phyloP scores from a whole-genome alignment of 306 rosid genomes.

The Acacia crassicarpa region DNA sequence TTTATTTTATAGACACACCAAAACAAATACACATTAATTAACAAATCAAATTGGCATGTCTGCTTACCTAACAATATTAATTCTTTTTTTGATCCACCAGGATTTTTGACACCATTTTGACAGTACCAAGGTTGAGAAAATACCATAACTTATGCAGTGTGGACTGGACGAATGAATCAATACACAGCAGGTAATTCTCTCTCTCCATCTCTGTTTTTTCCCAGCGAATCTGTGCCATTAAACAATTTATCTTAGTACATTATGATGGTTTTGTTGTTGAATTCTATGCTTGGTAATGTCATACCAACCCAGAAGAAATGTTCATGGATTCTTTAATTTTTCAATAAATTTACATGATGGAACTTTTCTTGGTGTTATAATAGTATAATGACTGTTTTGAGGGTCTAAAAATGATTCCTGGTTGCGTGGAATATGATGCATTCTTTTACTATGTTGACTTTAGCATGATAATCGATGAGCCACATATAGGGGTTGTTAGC shows the following conservation, averaged over 20 bases:
- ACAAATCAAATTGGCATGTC: not conserved
- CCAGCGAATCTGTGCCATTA: not conserved
- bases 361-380: constrained; percentile 1
- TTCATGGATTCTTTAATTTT: constrained; percentile 6
- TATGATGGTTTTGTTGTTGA: not conserved
- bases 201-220: not conserved
- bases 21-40: not conserved
- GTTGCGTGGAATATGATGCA: not conserved
- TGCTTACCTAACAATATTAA: not conserved
- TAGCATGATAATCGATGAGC: not conserved
- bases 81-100: not conserved
- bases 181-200: not conserved
- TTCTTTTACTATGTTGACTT: not conserved
- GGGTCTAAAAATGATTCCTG: not conserved
- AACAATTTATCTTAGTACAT: not conserved
- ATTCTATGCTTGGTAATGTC: constrained; percentile 6
- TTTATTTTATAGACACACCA: not conserved
- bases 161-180: constrained; percentile 1
- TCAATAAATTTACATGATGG: not conserved
- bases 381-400: not conserved
- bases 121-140: constrained; percentile 1
- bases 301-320: not conserved
- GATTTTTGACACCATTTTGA: constrained; percentile 19
- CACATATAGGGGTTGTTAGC: constrained; percentile 11
- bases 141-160: not conserved